Conservation (phyloP, 2,329 filamentous ascomycete species). For the Neopestalotiopsis sp. region DNA sequence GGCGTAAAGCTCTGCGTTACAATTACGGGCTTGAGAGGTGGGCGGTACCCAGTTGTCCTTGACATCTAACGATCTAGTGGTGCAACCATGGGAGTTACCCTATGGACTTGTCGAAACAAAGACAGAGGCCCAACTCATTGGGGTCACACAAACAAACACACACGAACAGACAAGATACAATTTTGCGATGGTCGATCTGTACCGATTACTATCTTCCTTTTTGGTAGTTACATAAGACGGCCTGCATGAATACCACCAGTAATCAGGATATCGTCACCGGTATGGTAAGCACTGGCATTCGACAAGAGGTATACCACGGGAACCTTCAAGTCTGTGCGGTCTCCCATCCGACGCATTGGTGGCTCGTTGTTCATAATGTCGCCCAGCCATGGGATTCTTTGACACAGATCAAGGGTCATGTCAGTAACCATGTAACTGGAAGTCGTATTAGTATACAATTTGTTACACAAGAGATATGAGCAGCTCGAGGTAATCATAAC, state of each 20-base stretch:
- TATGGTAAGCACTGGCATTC: conserved; percentile 54
- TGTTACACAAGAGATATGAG: neutral
- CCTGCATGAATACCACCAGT: conserved; percentile 21
- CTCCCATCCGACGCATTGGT: conserved; percentile 57
- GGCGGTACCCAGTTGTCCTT: too few species aligned
- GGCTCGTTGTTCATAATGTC: conserved; percentile 58
- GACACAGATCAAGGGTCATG: conserved; percentile 50
- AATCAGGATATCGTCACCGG: conserved; percentile 42
- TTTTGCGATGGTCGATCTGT: neutral
- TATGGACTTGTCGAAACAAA: too few species aligned
- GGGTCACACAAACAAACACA: neutral
- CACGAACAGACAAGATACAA: neutral
- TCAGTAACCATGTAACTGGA: conserved; percentile 50
- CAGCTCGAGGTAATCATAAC: neutral
- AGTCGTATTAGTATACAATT: neutral
- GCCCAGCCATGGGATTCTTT: conserved; percentile 52
- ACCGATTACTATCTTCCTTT: neutral
- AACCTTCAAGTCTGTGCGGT: conserved; percentile 62
- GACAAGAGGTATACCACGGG: conserved; percentile 60
- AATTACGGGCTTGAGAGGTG: too few species aligned
- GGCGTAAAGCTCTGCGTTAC: too few species aligned
- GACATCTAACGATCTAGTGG: too few species aligned
- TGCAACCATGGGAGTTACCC: too few species aligned
- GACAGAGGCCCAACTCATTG: neutral
- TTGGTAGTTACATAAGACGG: neutral